phyloP scores from a whole-genome alignment of 176 grass and related monocot species.

The Aegilops sharonensis region DNA sequence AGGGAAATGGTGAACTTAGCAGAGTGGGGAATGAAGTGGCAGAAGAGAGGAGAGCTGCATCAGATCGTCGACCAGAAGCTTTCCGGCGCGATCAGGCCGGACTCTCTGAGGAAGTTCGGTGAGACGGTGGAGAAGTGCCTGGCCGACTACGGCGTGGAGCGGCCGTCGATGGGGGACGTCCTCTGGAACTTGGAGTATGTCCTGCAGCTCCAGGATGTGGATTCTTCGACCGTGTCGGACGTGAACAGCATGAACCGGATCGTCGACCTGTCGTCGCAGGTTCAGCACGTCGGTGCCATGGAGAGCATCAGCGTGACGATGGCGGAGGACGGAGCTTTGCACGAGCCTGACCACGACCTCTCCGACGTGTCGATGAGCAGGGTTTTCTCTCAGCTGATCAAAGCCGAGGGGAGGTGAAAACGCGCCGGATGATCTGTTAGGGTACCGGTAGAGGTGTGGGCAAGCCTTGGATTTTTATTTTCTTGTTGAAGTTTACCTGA shows the following conservation, averaged over 20 bases:
- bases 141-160: conserved; percentile 79
- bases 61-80: conserved; percentile 75
- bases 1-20: conserved; percentile 88
- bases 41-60: conserved; percentile 79
- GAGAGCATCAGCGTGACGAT: conserved; percentile 55
- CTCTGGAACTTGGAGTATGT: conserved; percentile 94
- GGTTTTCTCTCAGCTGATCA: conserved; percentile 94
- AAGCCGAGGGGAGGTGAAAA: conserved; percentile 78
- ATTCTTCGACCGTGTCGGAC: conserved; percentile 51
- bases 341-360: conserved; percentile 51
- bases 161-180: conserved; percentile 84
- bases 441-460: conserved; percentile 21
- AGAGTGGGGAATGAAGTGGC: conserved; percentile 96
- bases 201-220: conserved; percentile 74
- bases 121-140: conserved; percentile 90
- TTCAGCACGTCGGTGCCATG: conserved; percentile 31
- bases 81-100: conserved; percentile 60
- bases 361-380: conserved; percentile 78
- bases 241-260: conserved; percentile 82
- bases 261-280: conserved; percentile 55
- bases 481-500: conserved; percentile 37
- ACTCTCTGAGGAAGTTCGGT: conserved; percentile 88
- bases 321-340: conserved; percentile 42
- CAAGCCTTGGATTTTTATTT: conserved; percentile 20
- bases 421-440: conserved; percentile 19